phyloP scores from a whole-genome alignment of 345 rosid species.

The Eucalyptus pauciflora region DNA sequence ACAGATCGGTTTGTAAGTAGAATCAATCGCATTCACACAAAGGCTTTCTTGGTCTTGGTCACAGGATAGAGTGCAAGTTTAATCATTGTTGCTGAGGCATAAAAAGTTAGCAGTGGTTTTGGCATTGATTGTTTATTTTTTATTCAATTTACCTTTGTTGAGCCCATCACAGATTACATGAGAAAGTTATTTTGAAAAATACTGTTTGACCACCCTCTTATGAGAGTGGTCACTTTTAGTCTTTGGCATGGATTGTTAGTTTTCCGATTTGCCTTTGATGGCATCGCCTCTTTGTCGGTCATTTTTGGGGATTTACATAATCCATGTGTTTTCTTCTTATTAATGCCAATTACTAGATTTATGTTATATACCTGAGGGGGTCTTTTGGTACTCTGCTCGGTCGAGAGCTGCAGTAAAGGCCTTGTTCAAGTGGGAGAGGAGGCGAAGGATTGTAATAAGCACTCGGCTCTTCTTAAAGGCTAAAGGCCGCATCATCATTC shows the following conservation, averaged over 20 bases:
- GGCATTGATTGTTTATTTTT: no score
- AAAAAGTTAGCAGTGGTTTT: no score
- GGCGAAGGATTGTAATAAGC: background rate
- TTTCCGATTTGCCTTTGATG: background rate
- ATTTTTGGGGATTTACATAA: background rate
- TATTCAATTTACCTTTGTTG: no score
- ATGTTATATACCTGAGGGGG: background rate
- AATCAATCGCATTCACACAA: no score
- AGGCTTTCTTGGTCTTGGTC: no score
- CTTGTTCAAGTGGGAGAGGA: background rate
- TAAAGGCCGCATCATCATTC: background rate
- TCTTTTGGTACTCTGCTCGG: background rate
- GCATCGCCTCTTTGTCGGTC: background rate
- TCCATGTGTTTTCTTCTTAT: background rate
- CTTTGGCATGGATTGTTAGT: background rate
- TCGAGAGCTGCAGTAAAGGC: background rate
- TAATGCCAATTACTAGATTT: no score
- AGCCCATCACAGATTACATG: background rate
- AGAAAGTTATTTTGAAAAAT: background rate
- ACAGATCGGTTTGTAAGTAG: no score
- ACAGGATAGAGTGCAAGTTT: no score
- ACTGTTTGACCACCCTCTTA: background rate
- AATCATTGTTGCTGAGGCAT: no score
- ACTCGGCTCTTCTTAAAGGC: background rate
- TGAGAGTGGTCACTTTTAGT: background rate